These are phyloP conservation scores for Parascedosporium putredinis DNA, from an alignment of 2,329 filamentous ascomycete genomes.

Conservation along the genomic window DNA sequence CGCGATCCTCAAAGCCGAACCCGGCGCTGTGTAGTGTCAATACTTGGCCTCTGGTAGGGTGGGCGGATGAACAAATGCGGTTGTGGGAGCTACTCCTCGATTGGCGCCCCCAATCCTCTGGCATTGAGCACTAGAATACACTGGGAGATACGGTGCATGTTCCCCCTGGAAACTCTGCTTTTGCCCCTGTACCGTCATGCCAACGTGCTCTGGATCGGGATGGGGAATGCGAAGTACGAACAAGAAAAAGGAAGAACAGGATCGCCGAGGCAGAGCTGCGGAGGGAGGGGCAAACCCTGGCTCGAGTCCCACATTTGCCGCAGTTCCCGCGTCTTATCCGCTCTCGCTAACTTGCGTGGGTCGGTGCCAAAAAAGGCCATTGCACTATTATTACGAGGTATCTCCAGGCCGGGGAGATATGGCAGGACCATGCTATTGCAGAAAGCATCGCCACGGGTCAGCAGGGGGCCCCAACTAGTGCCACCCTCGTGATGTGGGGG, in stretches of 20 bases:
- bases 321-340: neutral
- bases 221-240: no score
- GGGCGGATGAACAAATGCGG: no score
- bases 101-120: neutral
- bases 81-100: no score
- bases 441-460: conserved; percentile 2
- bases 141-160: neutral
- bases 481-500: neutral
- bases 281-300: neutral
- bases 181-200: no score
- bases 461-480: neutral
- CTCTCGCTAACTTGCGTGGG: neutral
- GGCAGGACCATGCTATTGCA: neutral
- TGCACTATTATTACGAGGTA: no score
- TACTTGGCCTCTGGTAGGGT: no score
- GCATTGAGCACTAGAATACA: no score
- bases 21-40: no score
- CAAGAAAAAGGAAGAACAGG: no score
- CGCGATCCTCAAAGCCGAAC: no score
- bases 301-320: neutral
- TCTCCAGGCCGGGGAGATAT: no score
- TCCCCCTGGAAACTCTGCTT: neutral
- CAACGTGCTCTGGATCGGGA: no score
- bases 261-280: neutral
- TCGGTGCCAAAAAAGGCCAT: neutral